Base-by-base conservation (phyloP, 169 alveolate species). In the Sarcocystis neurona region DNA sequence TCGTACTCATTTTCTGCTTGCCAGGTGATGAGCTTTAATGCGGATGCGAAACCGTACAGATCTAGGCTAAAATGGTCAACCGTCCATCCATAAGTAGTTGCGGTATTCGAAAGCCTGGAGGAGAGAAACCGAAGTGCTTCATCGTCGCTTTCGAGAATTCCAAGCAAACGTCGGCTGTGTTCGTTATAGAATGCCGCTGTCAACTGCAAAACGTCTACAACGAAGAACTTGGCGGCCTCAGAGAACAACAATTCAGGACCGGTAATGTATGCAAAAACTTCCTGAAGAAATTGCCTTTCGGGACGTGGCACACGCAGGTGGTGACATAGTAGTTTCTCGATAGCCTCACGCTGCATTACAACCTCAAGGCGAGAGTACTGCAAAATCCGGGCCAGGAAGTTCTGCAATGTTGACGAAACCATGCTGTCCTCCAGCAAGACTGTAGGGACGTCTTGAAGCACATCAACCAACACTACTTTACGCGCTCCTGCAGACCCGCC, bases 111-210 rank as follows among this genome's bases (percentile, higher is more conserved):
- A 37, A 72, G 34, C 41, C 32, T 20, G 2, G 10, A 47, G 32
- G 56, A 27, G 5, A 72, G 53, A 32, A 72, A 72, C 6, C 3
- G 34, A 56, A 43, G 23, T 12, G 82, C 47, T 0, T 20, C 75
- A 63, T 41, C 82, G 34, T 37, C 23, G 43, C 27, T 43, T 0
- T 72, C 82, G 27, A 72, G 58, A 41, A 72, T 1, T 27, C 41
- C 58, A 72, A 72, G 82, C 82, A 72, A 39, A 10, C 56, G 39
- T 53, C 41, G 58, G 18, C 82, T 72, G 56, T 72, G 82, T 39
- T 72, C 82, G 82, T 72, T 39, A 18, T 72, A 72, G 82, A 39
- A 72, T 34, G 34, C 41, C 82, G 56, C 34, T 27, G 32, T 53
- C 32, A 72, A 56, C 34, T n/a, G 15, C 10, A 72, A 56, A 2